Conservation (phyloP, 2,329 filamentous ascomycete genomes). For the Ophiocordyceps sinensis region DNA sequence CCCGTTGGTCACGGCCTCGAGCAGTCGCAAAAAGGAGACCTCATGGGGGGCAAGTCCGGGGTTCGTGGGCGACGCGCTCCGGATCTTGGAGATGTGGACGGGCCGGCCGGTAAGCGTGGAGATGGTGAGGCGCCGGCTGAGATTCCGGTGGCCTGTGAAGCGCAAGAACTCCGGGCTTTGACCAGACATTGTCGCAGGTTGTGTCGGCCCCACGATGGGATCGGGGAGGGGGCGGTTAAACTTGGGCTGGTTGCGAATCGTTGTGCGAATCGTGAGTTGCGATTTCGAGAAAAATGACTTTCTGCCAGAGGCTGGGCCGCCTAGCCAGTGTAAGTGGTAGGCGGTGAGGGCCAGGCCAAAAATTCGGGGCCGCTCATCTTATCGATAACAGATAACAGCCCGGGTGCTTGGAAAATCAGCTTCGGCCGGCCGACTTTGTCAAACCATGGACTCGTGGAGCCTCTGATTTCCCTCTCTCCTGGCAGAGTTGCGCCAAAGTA, state of each 20-base stretch:
- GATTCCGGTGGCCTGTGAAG: slow-evolving; percentile 73
- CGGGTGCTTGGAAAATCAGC: neutral
- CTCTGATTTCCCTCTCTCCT: neutral
- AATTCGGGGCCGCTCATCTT: slow-evolving; percentile 6
- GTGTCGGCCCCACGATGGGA: neutral
- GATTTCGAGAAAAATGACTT: slow-evolving; percentile 19
- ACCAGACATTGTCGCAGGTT: slow-evolving; percentile 16
- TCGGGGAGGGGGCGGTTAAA: slow-evolving; percentile 1
- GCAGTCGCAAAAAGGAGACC: slow-evolving; percentile 85
- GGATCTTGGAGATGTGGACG: slow-evolving; percentile 87
- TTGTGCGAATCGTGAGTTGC: no score
- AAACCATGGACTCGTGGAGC: neutral
- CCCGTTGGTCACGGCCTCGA: slow-evolving; percentile 92
- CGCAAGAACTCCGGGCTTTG: slow-evolving; percentile 43
- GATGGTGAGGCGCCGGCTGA: slow-evolving; percentile 73
- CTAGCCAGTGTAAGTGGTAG: slow-evolving; percentile 7
- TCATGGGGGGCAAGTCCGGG: slow-evolving; percentile 87
- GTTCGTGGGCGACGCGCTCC: slow-evolving; percentile 68
- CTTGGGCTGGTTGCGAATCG: neutral
- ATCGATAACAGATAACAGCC: slow-evolving; percentile 22
- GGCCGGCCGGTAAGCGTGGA: slow-evolving; percentile 82
- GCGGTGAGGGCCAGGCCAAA: slow-evolving; percentile 12
- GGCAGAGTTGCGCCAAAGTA: slow-evolving; percentile 8
- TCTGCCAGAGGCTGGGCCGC: slow-evolving; percentile 14
- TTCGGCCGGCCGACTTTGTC: neutral